Evolutionary conservation across 2,329 filamentous ascomycete species (phyloP).

Genomic region (Penicillium rolfsii): DNA sequence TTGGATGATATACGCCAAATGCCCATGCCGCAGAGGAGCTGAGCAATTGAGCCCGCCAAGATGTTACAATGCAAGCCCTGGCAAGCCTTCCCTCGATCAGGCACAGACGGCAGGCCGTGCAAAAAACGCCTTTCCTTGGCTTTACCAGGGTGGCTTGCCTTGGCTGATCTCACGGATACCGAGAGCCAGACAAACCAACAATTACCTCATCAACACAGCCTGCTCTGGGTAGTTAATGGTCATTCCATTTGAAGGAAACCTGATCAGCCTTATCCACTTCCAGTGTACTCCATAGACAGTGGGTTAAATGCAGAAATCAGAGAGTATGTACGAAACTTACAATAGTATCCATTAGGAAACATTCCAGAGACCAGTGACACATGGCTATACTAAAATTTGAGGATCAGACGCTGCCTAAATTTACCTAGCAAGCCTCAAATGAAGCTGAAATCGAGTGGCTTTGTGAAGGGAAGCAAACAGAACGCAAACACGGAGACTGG

Average conservation of each 20-base stretch:
- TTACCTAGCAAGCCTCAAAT: background rate
- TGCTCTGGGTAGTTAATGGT: background rate
- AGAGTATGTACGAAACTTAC: background rate
- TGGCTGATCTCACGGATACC: background rate
- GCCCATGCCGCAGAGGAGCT: background rate
- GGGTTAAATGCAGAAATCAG: background rate
- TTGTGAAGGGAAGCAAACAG: background rate
- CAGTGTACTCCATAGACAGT: background rate
- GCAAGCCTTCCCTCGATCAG: background rate
- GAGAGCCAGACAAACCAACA: background rate
- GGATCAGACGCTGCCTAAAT: background rate
- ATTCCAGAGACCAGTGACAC: background rate
- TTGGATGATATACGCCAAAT: slow-evolving; percentile 1
- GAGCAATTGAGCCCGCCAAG: slow-evolving; percentile 6
- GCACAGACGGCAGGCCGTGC: background rate
- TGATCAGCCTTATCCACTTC: background rate
- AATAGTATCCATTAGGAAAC: background rate
- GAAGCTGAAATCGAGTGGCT: background rate
- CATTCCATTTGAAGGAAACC: too few relatives aligned
- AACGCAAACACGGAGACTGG: too few relatives aligned
- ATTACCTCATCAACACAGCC: background rate
- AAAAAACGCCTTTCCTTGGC: slow-evolving; percentile 2
- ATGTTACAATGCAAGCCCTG: slow-evolving; percentile 4
- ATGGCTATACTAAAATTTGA: background rate
- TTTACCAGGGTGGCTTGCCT: background rate